Evolutionary conservation across 441 rosid species (phyloP), one percentile per base, ranked within the genome.

Genomic region (Aquilaria agallochum): DNA sequence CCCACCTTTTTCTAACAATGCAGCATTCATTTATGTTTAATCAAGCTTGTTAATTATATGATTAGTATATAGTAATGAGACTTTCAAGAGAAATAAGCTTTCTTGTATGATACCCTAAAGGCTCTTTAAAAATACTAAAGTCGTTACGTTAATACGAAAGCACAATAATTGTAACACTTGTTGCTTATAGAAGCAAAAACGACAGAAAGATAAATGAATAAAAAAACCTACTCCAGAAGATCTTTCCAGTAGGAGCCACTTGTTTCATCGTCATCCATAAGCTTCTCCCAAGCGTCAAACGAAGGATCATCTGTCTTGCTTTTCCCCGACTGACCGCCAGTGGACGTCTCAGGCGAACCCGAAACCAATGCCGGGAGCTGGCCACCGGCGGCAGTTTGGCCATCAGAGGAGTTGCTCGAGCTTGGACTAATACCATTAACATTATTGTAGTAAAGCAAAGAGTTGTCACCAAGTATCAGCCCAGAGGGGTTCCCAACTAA

Each of bases 171-270:
- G 11, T 2, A 12, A 44, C 27, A 20, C 27, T 42, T 5, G 8
- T 1, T 4, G 45, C 4, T n/a, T 55, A 4, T 3, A 4, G 11
- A 50, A 31, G 34, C 47, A 46, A 31, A 27, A 34, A 56, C 36
- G 31, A 44, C 53, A 57, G 11, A 31, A 40, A 56, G 46, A 32
- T 30, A 27, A 50, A 49, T 15, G 53, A 53, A 55, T 13, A 36
- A 49, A 31, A 27, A 59, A 14, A 49, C 70, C 59, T 83, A 83
- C 76, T 85, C 75, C n/a, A 88, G 80, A 68, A 88, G 70, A 5
- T 83, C 87, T 69, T 77, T 77, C 91, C 90, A 88, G 71, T 63
- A 83, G 63, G 86, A 77, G 58, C 67, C 84, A 53, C 67, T 71
- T 31, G 67, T 58, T 66, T 80, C 86, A 56, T 85, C 84, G 47